Percentiles rank a stretch among this genome's conserved stretches.
Evolutionary conservation across 2,329 filamentous ascomycete species (phyloP).

Genomic region (Venturia oleaginea): DNA sequence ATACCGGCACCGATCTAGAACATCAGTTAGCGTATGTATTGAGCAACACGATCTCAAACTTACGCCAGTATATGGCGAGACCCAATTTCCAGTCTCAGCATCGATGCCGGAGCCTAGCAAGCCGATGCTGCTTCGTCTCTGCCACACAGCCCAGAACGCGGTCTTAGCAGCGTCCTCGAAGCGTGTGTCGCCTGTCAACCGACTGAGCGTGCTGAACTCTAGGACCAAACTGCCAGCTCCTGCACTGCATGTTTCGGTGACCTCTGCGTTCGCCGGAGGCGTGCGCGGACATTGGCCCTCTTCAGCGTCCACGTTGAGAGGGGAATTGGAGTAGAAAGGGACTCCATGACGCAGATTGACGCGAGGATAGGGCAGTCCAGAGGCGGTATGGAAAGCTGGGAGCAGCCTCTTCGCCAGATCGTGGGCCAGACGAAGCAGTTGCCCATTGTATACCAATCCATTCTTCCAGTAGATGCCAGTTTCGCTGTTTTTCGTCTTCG

Average conservation of each 20-base stretch:
- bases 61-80: slow-evolving; percentile 69
- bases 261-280: slow-evolving; percentile 49
- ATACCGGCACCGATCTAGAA: slow-evolving; percentile 77
- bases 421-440: slow-evolving; percentile 78
- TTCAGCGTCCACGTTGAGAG: slow-evolving; percentile 53
- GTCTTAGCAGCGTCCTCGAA: slow-evolving; percentile 86
- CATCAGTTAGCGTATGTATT: slow-evolving; percentile 23
- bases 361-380: slow-evolving; percentile 86
- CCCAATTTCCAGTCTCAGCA: slow-evolving; percentile 83
- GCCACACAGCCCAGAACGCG: slow-evolving; percentile 97
- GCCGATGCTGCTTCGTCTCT: slow-evolving; percentile 71
- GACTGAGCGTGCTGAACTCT: slow-evolving; percentile 84
- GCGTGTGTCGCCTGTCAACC: slow-evolving; percentile 74
- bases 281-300: slow-evolving; percentile 39
- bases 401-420: slow-evolving; percentile 78
- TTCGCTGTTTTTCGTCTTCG: slow-evolving; percentile 25
- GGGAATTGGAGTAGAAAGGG: slow-evolving; percentile 84
- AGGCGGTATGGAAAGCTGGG: slow-evolving; percentile 84
- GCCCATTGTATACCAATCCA: slow-evolving; percentile 76
- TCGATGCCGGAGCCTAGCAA: slow-evolving; percentile 88
- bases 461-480: slow-evolving; percentile 60
- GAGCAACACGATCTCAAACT: slow-evolving; percentile 18
- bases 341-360: slow-evolving; percentile 88
- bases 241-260: slow-evolving; percentile 93
- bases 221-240: slow-evolving; percentile 92